Evolutionary conservation across 257 asterid species (phyloP).

Genomic region (Echites panduratus): DNA sequence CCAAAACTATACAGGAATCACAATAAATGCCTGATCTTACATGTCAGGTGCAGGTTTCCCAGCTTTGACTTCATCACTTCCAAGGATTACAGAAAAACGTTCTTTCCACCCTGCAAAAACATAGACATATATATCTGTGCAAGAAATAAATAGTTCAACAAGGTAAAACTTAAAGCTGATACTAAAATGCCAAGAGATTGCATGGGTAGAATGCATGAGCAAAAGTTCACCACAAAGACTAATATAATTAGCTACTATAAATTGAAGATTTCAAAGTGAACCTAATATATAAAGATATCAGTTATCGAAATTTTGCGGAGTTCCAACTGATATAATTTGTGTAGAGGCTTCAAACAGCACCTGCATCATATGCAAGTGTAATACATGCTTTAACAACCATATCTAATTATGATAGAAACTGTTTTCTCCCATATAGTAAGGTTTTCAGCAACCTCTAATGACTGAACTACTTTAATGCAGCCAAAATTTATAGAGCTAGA

Average conservation of each 20-base stretch:
- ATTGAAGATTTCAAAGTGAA: not conserved
- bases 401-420: not conserved
- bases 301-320: not conserved
- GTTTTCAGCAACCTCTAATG: not conserved
- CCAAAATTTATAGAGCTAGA: not conserved
- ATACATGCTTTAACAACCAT: not conserved
- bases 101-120: conserved; percentile 72
- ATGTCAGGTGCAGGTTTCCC: conserved; percentile 93
- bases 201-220: not conserved
- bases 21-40: conserved; percentile 36
- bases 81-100: conserved; percentile 58
- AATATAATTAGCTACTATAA: not conserved
- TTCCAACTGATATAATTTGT: not conserved
- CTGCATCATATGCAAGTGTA: not conserved
- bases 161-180: not conserved
- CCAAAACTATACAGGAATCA: not conserved
- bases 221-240: not conserved
- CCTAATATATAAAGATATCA: not conserved
- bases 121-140: not conserved
- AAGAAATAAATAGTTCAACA: not conserved
- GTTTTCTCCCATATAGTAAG: not conserved
- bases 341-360: not conserved
- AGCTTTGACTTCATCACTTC: conserved; percentile 77
- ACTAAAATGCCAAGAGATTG: conserved; percentile 3
- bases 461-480: not conserved